Evolutionary conservation across 345 rosid species (phyloP).

Genomic region (Moricandia arvensis): DNA sequence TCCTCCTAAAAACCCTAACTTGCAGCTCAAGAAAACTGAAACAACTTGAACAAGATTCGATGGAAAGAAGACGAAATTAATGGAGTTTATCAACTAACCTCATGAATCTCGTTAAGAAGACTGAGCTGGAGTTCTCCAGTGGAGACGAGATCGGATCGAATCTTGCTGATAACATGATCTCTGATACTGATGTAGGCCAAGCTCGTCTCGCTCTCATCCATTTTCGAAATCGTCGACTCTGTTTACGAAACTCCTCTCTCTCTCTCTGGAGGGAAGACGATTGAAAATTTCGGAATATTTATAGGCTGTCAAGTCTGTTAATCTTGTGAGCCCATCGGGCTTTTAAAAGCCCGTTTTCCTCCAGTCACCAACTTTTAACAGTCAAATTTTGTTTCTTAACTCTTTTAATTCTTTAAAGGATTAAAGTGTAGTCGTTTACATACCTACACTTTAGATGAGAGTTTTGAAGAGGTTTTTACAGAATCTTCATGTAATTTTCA

Average conservation of each 20-base stretch:
- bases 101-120: constrained; percentile 8
- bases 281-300: too few species aligned
- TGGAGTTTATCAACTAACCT: background rate
- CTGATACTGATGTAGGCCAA: background rate
- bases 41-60: background rate
- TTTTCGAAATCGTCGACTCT: background rate
- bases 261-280: too few species aligned
- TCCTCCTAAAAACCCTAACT: background rate
- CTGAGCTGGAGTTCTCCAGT: constrained; percentile 3
- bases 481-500: too few species aligned
- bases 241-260: background rate
- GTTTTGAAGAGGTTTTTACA: too few species aligned
- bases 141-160: background rate
- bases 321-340: too few species aligned
- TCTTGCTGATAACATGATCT: constrained; percentile 12
- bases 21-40: background rate
- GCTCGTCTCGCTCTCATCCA: background rate
- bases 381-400: too few species aligned
- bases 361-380: too few species aligned
- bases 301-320: too few species aligned
- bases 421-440: too few species aligned
- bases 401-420: too few species aligned
- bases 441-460: too few species aligned
- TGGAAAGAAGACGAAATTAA: background rate
- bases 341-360: too few species aligned